Conservation (phyloP, 176 grass and related monocot genomes). For the Elymus sibiricus region DNA sequence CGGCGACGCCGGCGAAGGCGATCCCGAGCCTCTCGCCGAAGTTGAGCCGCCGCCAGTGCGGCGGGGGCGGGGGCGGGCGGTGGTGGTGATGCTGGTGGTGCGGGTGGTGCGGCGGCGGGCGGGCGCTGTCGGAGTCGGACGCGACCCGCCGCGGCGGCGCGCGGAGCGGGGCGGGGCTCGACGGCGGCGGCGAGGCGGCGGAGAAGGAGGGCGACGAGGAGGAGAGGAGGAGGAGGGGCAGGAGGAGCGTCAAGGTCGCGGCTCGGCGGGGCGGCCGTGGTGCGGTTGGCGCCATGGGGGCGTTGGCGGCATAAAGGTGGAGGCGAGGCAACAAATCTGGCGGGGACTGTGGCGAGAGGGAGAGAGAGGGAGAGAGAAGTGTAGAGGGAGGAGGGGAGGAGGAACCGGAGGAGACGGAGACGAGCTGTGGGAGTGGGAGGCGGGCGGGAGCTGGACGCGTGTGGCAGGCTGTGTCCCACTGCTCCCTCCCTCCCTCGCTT, state of each 20-base stretch:
- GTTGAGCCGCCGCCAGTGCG: constrained; percentile 28
- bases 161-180: neutral
- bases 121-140: neutral
- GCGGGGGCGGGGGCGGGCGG: neutral
- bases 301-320: constrained; percentile 30
- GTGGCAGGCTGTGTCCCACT: constrained; percentile 16
- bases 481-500: neutral
- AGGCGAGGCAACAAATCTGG: constrained; percentile 18
- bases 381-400: neutral
- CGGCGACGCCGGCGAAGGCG: constrained; percentile 44
- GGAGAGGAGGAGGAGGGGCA: constrained; percentile 29
- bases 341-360: neutral
- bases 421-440: neutral
- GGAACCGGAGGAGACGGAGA: neutral
- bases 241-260: constrained; percentile 42
- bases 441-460: constrained; percentile 26
- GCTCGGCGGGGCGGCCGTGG: constrained; percentile 19
- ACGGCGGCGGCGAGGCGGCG: neutral
- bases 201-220: neutral
- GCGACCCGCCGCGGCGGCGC: constrained; percentile 8
- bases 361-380: neutral
- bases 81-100: neutral
- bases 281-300: constrained; percentile 38
- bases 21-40: constrained; percentile 54
- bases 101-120: neutral